Conservation (phyloP, 148 eudicot genomes). For the Rhododendron simsii region DNA sequence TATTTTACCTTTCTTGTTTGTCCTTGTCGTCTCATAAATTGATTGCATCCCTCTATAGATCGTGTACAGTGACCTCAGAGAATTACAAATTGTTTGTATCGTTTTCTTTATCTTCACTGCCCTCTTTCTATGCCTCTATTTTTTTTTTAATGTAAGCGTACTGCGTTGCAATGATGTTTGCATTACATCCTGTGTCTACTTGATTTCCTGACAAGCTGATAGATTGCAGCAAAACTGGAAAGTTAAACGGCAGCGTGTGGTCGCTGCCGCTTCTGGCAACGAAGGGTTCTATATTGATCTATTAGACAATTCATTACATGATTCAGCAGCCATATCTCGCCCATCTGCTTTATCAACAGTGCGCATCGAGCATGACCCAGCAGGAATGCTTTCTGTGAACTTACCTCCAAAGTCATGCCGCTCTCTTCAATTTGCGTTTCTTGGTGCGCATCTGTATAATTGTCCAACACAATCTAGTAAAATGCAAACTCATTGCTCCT, state of each 20-base stretch:
- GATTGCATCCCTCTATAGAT: background rate
- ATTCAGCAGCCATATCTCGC: slow-evolving; percentile 49
- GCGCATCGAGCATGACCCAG: slow-evolving; percentile 81
- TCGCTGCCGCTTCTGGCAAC: slow-evolving; percentile 72
- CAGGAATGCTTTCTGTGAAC: slow-evolving; percentile 91
- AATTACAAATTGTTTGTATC: background rate
- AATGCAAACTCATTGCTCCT: slow-evolving; percentile 16
- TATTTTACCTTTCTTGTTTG: background rate
- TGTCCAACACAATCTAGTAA: slow-evolving; percentile 18
- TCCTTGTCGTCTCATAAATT: background rate
- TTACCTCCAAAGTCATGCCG: slow-evolving; percentile 61
- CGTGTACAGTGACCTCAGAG: background rate
- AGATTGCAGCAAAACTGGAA: slow-evolving; percentile 99
- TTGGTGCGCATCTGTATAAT: slow-evolving; percentile 29
- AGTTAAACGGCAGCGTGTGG: slow-evolving; percentile 85
- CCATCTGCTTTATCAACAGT: slow-evolving; percentile 64
- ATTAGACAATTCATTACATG: slow-evolving; percentile 54
- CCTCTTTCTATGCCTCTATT: background rate
- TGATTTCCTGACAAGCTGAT: slow-evolving; percentile 30
- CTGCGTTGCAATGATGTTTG: background rate
- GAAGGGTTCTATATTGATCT: slow-evolving; percentile 96
- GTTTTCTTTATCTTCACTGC: background rate
- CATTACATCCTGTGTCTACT: background rate
- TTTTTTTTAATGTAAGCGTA: background rate
- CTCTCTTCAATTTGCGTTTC: slow-evolving; percentile 67